Evolutionary conservation across 108 stramenopile species (phyloP), one percentile per base, ranked within the genome.

Genomic region (Tribonema minus): DNA sequence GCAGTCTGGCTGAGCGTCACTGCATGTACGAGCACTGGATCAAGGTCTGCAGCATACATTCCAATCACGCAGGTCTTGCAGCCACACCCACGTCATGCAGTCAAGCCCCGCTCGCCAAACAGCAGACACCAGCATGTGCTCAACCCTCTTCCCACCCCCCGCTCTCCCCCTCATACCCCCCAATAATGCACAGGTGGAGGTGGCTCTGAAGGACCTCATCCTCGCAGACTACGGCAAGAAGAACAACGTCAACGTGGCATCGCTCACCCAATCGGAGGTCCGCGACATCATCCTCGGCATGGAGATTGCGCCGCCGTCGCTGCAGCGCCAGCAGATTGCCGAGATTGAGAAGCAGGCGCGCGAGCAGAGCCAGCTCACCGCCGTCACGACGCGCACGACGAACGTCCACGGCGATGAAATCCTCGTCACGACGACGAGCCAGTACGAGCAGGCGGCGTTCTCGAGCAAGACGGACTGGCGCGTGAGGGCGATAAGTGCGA

Each of bases 321-420:
- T 97, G 80, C 98, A 99, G 79, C 88, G 98, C 3, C 96, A 99
- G 76, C 98, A 99, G 87, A 93, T 99, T 40, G 95, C 98, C 4
- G 98, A 99, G 88, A 95, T 99, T 78, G 98, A 99, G 89, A 93
- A 94, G 65, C 95, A 96, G 78, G 93, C 96, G 34, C 85, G 95
- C 12, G 95, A 96, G 72, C 95, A 96, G 79, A 91, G 93, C 20
- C 94, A 96, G 80, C 86, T 97, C 88, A 95, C 95, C 28, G 96
- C 96, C 34, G 93, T 94, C 20, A 97, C 98, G 40, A 97, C 96
- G 4, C 94, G 93, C 78, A 96, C 94, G n/a, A 96, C 95, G 4
- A 99, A 99, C 87, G 92, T 94, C 31, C 95, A 95, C 68, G 98
- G 98, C 28, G 98, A 99, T 76, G 94, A 97, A 82, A 99, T 99